Evolutionary conservation across 1,139 yeast species (phyloP), one percentile per base, ranked within the genome.

Genomic region (Kodamaea plutei): DNA sequence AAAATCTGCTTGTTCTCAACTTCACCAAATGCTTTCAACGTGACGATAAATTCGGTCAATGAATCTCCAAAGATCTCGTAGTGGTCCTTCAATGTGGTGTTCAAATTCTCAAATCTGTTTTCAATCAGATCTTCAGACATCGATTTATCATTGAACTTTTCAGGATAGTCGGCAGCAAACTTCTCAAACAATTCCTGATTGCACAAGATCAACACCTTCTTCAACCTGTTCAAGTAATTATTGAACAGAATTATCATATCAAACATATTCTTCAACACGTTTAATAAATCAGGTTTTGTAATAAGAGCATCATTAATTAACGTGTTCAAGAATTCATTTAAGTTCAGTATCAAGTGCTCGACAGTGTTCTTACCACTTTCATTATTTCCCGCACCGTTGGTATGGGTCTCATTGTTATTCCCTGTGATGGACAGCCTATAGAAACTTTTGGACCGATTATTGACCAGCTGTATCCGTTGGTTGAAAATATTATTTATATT

Each of bases 251-350:
- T 56, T 10, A 76, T 60, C 22, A 73, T 58, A 21, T 69, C 67
- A 31, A 75, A 56, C 34, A 76, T 47, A 26, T 55, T 58, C 39
- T 69, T 65, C 13, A 73, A 61, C 8, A 73, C 61, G 29, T 66
- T 61, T 29, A 83, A 61, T 30, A 83, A 57, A 28, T 66, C 69
- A 15, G 74, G 69, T 35, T 78, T 76, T 1, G 91, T 80, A 30
- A 85, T 61, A 50, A 84, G 67, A 15, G 88, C 75, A 40, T 81
- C 85, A 40, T 78, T 72, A 45, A 85, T 56, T 17, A 83, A 67
- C 1, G 81, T 73, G 47, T 80, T 83, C 38, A 85, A 58, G 44
- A 73, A 80, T 5, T 71, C 65, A 22, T 79, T 76, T 38, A 84
- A 67, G 23, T 61, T 61, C 14, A 57, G 59, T 40, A 70, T 69